Evolutionary conservation across 2,329 filamentous ascomycete species (phyloP).

Genomic region (Neopestalotiopsis rosae): DNA sequence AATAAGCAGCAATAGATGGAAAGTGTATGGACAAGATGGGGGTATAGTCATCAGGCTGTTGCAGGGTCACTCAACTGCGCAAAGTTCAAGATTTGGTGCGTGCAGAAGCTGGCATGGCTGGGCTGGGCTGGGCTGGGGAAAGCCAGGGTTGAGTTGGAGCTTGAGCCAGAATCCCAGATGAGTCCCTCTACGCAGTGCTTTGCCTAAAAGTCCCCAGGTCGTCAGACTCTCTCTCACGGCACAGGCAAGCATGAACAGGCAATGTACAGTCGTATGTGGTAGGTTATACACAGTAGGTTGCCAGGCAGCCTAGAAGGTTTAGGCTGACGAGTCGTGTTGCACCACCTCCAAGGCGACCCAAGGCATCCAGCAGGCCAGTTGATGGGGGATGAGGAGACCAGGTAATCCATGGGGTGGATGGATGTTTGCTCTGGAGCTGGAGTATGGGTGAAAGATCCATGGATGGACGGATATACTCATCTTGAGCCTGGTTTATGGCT

Average conservation of each 20-base stretch:
- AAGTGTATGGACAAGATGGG: background rate
- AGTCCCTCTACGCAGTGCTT: no score
- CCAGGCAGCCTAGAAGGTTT: background rate
- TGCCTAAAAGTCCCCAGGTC: no score
- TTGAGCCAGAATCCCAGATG: background rate
- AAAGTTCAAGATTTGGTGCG: background rate
- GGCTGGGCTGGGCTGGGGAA: background rate
- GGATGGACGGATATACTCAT: background rate
- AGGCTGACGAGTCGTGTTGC: conserved; percentile 11
- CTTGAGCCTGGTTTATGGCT: background rate
- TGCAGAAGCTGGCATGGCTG: background rate
- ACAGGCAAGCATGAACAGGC: background rate
- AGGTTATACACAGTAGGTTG: background rate
- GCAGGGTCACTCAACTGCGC: background rate
- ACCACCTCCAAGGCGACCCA: conserved; percentile 2
- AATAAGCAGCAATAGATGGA: background rate
- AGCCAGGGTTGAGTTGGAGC: background rate
- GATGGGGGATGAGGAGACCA: background rate
- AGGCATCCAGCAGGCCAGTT: background rate
- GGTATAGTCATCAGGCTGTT: background rate
- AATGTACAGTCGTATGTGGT: background rate
- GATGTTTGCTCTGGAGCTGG: background rate
- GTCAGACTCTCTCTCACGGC: no score
- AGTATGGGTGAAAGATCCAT: background rate
- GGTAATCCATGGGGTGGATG: background rate